Conservation (phyloP, 106 monocot species). For the Triglochin maritima region DNA sequence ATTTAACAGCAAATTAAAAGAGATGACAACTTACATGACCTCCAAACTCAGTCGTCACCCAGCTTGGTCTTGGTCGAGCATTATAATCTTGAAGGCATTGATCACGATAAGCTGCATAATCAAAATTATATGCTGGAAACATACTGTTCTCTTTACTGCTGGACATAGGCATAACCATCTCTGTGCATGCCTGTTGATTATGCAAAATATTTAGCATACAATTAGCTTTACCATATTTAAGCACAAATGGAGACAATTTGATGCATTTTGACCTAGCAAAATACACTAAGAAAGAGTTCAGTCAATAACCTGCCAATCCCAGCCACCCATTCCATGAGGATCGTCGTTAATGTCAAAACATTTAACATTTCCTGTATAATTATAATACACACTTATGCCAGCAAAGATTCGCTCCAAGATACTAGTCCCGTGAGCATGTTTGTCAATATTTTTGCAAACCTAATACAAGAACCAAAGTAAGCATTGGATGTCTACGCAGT, state of each 20-base stretch:
- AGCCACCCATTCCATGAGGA: slow-evolving; percentile 93
- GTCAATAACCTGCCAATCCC: slow-evolving; percentile 79
- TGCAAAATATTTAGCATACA: not conserved
- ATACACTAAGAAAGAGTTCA: not conserved
- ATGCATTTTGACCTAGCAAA: not conserved
- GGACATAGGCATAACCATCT: slow-evolving; percentile 86
- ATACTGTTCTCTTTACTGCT: slow-evolving; percentile 57
- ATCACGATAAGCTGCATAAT: slow-evolving; percentile 38
- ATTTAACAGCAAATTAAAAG: not conserved
- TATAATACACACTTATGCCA: slow-evolving; percentile 83
- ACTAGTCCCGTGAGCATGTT: slow-evolving; percentile 30
- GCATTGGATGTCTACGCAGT: not conserved
- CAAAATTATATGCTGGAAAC: slow-evolving; percentile 60
- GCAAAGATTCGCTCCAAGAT: slow-evolving; percentile 69
- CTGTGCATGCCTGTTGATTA: slow-evolving; percentile 54
- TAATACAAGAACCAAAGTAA: slow-evolving; percentile 6
- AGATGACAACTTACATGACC: slow-evolving; percentile 60
- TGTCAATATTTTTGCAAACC: slow-evolving; percentile 79
- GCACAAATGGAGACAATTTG: not conserved
- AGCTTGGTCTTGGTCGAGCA: slow-evolving; percentile 59
- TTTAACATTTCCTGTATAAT: slow-evolving; percentile 63
- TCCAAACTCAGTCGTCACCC: slow-evolving; percentile 89
- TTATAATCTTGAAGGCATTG: slow-evolving; percentile 39
- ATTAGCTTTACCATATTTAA: not conserved
- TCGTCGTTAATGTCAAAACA: slow-evolving; percentile 88